Evolutionary conservation across 257 asterid species (phyloP), one percentile per base, ranked within the genome.

Genomic region (Solanum piurae): DNA sequence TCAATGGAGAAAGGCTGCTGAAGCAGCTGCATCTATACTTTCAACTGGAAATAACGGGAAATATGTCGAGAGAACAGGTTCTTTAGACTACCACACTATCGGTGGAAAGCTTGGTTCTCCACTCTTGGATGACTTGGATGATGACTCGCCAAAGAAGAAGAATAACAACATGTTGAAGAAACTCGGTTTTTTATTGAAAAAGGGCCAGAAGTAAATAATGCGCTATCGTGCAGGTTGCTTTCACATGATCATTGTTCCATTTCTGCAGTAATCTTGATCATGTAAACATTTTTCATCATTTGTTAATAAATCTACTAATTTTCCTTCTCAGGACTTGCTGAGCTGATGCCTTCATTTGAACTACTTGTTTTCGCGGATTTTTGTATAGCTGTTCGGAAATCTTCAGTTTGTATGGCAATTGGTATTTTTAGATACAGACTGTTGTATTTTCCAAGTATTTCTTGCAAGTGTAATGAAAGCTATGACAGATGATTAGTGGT

Each of bases 1-100:
- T 88, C 99, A 97, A 86, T 97, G 99, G 99, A 94, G 99, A 88
- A 97, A 97, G 89, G 99, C 99, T 12, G 99, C 99, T 1, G 98
- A 95, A 91, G 98, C 97, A 1, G 99, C 99, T 62, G 93, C 98
- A 4, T 89, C 98, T 25, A 97, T 97, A 91, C 98, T 97, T 87
- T 90, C 98, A 16, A 87, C 89, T 3, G 98, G 93, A 16, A 93
- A 90, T 49, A 92, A 91, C 10, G 95, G 94, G 77, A 96, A 95
- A 66, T 88, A 89, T 55, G 93, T 92, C 2, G 94, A 94, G 46
- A 94, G 95, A 74, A 91, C 93, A 9, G 93, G 95, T 12, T 92
- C 95, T 12, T 80, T 95, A 42, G 97, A 92, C 74, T 94, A 94
- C 87, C 91, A 93, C 49, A 91, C 94, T 2, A 88, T 94, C 20